Conservation (phyloP, 306 rosid genomes). For the Cicer chorassanicum region DNA sequence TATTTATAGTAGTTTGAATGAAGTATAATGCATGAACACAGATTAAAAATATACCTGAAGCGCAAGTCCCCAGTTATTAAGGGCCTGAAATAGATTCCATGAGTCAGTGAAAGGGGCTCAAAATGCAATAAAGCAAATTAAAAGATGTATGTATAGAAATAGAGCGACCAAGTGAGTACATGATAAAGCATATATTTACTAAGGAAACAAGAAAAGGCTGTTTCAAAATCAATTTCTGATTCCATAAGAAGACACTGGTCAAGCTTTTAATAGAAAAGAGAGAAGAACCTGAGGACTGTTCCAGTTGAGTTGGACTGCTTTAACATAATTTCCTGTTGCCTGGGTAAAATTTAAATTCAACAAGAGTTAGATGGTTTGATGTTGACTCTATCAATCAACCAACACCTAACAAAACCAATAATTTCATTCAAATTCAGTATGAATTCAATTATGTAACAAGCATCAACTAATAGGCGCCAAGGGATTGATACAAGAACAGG, state of each 20-base stretch:
- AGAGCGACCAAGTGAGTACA: neutral
- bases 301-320: slow-evolving; percentile 97
- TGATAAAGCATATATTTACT: slow-evolving; percentile 21
- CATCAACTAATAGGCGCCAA: slow-evolving; percentile 18
- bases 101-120: slow-evolving; percentile 43
- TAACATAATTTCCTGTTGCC: slow-evolving; percentile 94
- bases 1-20: slow-evolving; percentile 6
- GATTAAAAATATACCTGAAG: slow-evolving; percentile 74
- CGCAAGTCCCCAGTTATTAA: slow-evolving; percentile 99
- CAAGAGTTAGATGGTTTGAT: slow-evolving; percentile 21
- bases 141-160: slow-evolving; percentile 12
- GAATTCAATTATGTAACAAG: slow-evolving; percentile 29
- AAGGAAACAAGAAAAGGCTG: slow-evolving; percentile 16
- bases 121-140: slow-evolving; percentile 26
- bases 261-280: slow-evolving; percentile 38
- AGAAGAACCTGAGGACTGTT: slow-evolving; percentile 93
- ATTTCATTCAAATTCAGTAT: slow-evolving; percentile 12
- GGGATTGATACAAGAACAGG: slow-evolving; percentile 13
- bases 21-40: slow-evolving; percentile 22
- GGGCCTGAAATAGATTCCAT: slow-evolving; percentile 77
- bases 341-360: slow-evolving; percentile 48
- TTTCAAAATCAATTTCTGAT: slow-evolving; percentile 5
- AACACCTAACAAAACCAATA: slow-evolving; percentile 13
- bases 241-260: slow-evolving; percentile 27
- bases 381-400: slow-evolving; percentile 33